Evolutionary conservation across 495 filamentous ascomycete species (phyloP), one percentile per base, ranked within the genome.

Genomic region (Ramalina intermedia): DNA sequence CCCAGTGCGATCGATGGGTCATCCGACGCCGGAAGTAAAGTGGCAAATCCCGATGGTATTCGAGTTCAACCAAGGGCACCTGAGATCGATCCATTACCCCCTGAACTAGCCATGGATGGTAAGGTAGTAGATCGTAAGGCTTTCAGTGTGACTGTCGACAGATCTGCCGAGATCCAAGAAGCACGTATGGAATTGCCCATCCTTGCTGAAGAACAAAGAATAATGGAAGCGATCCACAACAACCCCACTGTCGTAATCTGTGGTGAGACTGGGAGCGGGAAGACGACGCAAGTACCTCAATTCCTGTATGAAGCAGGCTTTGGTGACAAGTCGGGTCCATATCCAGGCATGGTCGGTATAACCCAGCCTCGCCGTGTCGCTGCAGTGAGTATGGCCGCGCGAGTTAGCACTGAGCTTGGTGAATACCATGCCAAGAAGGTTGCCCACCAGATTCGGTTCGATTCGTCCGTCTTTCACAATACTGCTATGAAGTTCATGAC

Each of bases 401-500:
- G 91, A 55, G 90, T 98, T 24, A 76, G 74, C 7, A 78, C 87
- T 54, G 91, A 98, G 62, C 60, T 98, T 41, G 87, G 86, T 2
- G 71, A 82, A 17, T 63, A 63, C 23, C 68, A 67, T 24, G 46
- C 50, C 20, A 75, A 80, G 6, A 74, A 81, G 38, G 87, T 96
- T 16, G 84, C 87, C 6, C 94, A 96, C 62, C 89, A 95, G 58
- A 95, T 99, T 56, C 82, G 93, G 26, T 96, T 95, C 56, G 93
- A 99, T 53, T 83, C 81, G 29, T 87, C 80, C 2, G 80, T 82
- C 2, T 77, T 76, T n/a, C 73, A 77, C 37, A 81, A 89, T 50
- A 99, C 93, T 0, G 82, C 88, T 2, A 80, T 96, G 61, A 99
- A 99, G 63, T 99, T 96, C 65, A 96, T 99, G 87, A 99, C 93